A percentile compares a stretch with the other conserved stretches of the same genome.
phyloP scores from a whole-genome alignment of 179 eudicot species.

The Beta macrorhiza region DNA sequence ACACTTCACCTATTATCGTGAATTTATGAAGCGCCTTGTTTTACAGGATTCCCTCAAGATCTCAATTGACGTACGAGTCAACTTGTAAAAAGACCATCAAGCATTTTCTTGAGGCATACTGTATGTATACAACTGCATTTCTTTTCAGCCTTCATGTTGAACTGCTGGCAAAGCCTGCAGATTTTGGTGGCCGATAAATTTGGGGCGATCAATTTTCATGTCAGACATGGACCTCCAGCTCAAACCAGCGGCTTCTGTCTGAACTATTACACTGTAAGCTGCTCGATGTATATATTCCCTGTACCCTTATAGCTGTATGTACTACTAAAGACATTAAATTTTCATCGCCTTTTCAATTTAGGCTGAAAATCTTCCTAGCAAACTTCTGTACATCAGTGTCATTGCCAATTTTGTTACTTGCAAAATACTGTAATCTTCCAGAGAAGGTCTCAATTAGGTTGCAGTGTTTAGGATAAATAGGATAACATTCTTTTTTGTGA shows the following conservation, averaged over 20 bases:
- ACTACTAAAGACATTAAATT: not conserved
- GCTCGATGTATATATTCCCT: slow-evolving; percentile 13
- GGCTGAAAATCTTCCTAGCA: slow-evolving; percentile 1
- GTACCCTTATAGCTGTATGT: slow-evolving; percentile 6
- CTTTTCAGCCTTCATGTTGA: slow-evolving; percentile 10
- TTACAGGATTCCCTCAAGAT: slow-evolving; percentile 9
- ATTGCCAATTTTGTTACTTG: not conserved
- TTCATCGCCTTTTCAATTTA: not conserved
- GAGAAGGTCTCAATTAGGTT: no score
- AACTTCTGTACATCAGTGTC: slow-evolving; percentile 9
- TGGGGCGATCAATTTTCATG: slow-evolving; percentile 2
- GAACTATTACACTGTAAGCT: not conserved
- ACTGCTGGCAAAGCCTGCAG: slow-evolving; percentile 3
- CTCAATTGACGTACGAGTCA: not conserved
- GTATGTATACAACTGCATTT: slow-evolving; percentile 1
- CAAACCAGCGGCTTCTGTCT: not conserved
- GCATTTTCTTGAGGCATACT: slow-evolving; percentile 1
- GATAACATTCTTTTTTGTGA: not conserved
- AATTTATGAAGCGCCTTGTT: slow-evolving; percentile 3
- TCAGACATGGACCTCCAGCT: not conserved
- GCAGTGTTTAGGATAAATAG: not conserved
- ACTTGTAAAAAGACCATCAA: slow-evolving; percentile 19
- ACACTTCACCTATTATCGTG: not conserved
- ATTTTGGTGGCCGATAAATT: not conserved
- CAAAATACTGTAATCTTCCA: slow-evolving; percentile 8